Evolutionary conservation across 2,329 filamentous ascomycete species (phyloP), one percentile per base, ranked within the genome.

Genomic region (Aspergillus uvarum): DNA sequence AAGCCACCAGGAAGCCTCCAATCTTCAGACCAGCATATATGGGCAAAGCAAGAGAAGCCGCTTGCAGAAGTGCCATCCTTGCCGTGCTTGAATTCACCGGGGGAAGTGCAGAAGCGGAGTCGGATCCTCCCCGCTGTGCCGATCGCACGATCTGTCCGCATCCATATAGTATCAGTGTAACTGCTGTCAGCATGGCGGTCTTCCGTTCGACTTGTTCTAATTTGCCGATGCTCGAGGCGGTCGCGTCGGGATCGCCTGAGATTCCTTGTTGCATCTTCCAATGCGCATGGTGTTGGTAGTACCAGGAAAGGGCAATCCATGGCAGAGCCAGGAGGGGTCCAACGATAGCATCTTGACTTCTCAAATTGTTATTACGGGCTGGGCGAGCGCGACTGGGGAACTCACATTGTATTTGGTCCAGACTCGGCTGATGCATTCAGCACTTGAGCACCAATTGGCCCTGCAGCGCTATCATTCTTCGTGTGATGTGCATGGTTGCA

Each of bases 1-100:
- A 71, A 11, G 82, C 81, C n/a, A 82, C 80, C 56, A 81, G 75
- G 59, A 81, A 77, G 12, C 82, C 83, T 8, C 84, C 85, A 12
- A 87, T 70, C 59, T 85, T 80, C 63, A 84, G 76, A 0, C 82
- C 72, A 8, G 84, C 82, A 67, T 84, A 87, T 66, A 85, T 82
- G 0, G 85, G 85, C 31, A 87, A 67, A 3, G 77, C 72, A 22
- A 83, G 68, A 19, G 79, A 75, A 31, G 76, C 59, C n/a, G 76
- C 67, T 53, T 75, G 78, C 19, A 70, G 65, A 16, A 74, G 53
- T 19, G 74, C 69, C 16, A 59, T 63, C 14, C 63, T 62, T 5
- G 51, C 65, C 0, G 56, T 63, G 7, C 61, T 62, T 1, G 56
- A 35, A 58, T 61, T 66, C 4, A 70, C 21, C 22, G 55, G 62